Base-by-base conservation (phyloP, 2,329 filamentous ascomycete genomes). In the Fusarium pseudonygamai region DNA sequence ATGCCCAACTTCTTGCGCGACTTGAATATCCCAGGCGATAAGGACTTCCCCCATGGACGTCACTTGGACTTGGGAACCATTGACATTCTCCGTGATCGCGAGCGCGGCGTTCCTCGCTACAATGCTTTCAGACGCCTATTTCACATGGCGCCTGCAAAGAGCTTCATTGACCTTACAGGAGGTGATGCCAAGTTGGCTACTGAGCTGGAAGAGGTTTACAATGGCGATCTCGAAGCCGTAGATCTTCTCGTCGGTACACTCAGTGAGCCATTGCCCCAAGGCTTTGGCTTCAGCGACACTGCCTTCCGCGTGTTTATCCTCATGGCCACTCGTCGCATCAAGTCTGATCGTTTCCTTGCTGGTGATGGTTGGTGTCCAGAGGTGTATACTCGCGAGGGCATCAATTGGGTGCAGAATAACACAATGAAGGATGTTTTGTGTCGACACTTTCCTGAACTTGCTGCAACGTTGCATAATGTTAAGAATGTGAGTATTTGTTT, bases 61-160 rank as follows among this genome's bases (percentile, higher is more conserved):
- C 69, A 72, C 28, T 12, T 72, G 15, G 69, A 72, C 7, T 13
- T 72, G 11, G 64, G 69, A 20, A 56, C 64, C 3, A 72, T 72
- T 5, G 69, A 72, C 13, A 72, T 72, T 3, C 69, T 72, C 11
- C 69, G 69, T 20, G 69, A 72, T 11, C 69, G 69, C 13, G 69
- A 72, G 7, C 69, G 69, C 1, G 58, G 69, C 4, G 64, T 72
- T 30, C 69, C 69, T 40, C 69, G 69, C 2, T 72, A 72, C 1
- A 72, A 72, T 13, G 53, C 53, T 8, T 72, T 72, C 64, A 49
- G 69, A 14, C 69, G 69, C 24, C 8, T 72, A 0, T 72, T 72
- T 1, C 69, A 72, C 16, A 72, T 72, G 69, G 18, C 64, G 1
- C 53, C 69, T 0, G 69, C 58, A 3, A 58, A 55, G 6, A 72